These are phyloP conservation scores for Thinopyrum elongatum DNA, from an alignment of 176 grass and related monocot genomes.

Conservation along the genomic window DNA sequence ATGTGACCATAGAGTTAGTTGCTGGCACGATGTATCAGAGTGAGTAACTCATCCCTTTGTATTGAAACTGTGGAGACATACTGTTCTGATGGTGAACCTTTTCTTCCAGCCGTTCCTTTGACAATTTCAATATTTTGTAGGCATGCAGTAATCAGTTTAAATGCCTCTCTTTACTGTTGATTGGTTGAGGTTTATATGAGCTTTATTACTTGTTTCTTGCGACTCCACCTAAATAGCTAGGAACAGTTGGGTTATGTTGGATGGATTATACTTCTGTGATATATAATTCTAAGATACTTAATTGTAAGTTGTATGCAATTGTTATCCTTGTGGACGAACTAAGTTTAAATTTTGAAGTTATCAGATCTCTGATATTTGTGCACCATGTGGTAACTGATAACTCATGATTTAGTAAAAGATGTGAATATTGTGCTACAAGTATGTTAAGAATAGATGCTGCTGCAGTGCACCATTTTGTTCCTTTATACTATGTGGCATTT, in stretches of 20 bases:
- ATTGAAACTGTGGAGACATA: neutral
- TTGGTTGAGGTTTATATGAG: constrained; percentile 1
- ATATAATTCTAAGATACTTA: neutral
- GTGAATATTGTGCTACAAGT: neutral
- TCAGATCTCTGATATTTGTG: neutral
- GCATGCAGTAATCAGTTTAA: neutral
- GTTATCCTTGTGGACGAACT: neutral
- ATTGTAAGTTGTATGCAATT: neutral
- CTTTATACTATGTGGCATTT: constrained; percentile 13
- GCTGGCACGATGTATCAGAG: neutral
- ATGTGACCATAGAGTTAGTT: constrained; percentile 7
- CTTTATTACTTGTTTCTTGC: constrained; percentile 1
- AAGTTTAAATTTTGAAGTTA: neutral
- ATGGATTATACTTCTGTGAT: neutral
- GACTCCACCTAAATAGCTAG: neutral
- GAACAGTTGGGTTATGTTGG: neutral
- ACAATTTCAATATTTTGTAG: neutral
- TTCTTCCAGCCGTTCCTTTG: neutral
- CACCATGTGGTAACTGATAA: neutral
- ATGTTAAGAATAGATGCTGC: constrained; percentile 7
- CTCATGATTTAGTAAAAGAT: neutral
- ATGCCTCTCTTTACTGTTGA: neutral
- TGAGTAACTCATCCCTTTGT: neutral
- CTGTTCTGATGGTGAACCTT: neutral
- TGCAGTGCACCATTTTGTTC: neutral